Percentiles rank a stretch among this genome's conserved stretches.
These are phyloP conservation scores for Penicillium freii DNA, from an alignment of 2,329 filamentous ascomycete species.

Conservation along the genomic window DNA sequence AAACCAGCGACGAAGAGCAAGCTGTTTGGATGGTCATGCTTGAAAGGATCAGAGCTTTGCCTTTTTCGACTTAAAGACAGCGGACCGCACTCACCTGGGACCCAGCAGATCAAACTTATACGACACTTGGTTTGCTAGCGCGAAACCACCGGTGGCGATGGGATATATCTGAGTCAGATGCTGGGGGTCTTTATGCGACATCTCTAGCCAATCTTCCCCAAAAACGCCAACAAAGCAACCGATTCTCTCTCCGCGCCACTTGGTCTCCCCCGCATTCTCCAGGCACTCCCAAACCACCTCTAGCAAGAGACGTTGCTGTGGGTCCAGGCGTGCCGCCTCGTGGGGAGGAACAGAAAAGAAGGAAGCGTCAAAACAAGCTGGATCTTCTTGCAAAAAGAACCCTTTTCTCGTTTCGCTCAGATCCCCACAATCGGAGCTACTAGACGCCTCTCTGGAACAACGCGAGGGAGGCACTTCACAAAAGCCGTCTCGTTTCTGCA, in stretches of 20 bases:
- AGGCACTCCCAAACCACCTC: conserved; percentile 37
- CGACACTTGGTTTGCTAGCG: conserved; percentile 26
- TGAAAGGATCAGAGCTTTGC: background rate
- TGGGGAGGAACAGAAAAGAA: conserved; percentile 30
- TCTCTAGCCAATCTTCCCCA: conserved; percentile 28
- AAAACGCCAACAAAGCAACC: conserved; percentile 29
- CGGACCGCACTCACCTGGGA: conserved; percentile 18
- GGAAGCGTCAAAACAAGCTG: conserved; percentile 22
- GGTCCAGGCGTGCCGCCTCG: conserved; percentile 31
- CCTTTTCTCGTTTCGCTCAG: conserved; percentile 16
- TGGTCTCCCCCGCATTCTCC: conserved; percentile 31
- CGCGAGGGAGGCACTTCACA: conserved; percentile 22
- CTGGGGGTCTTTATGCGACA: conserved; percentile 21
- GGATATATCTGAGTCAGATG: conserved; percentile 16
- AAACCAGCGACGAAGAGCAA: conserved; percentile 44
- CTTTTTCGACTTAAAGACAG: background rate
- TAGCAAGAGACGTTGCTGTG: conserved; percentile 34
- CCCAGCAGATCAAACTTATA: conserved; percentile 25
- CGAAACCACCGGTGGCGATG: conserved; percentile 17
- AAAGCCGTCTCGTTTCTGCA: conserved; percentile 21
- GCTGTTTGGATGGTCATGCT: conserved; percentile 41
- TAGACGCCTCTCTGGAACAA: conserved; percentile 29
- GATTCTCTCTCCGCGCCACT: conserved; percentile 31
- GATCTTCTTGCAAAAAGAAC: conserved; percentile 35
- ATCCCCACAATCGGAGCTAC: conserved; percentile 18